phyloP scores from a whole-genome alignment of 192 early-diverging fungal genomes.

The Linnemannia zychae region DNA sequence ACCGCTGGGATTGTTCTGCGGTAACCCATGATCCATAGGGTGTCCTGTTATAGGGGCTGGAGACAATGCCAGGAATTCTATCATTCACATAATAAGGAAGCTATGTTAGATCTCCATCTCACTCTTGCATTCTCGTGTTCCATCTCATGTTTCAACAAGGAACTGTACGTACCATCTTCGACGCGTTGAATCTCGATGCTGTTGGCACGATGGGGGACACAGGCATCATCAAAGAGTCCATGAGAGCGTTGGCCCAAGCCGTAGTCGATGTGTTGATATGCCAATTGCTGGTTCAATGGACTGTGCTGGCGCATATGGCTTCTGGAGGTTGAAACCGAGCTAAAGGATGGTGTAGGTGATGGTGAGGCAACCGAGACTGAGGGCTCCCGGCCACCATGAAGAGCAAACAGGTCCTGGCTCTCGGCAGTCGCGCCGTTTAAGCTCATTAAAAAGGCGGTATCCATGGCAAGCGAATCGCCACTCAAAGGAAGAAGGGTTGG shows the following conservation, averaged over 20 bases:
- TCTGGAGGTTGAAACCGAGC: background rate
- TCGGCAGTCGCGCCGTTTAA: background rate
- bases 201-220: constrained; percentile 20
- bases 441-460: constrained; percentile 5
- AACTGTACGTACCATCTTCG: constrained; percentile 29
- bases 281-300: constrained; percentile 23
- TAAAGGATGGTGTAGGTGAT: constrained; percentile 21
- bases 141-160: background rate
- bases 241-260: background rate
- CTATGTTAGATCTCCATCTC: background rate
- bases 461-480: background rate
- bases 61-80: constrained; percentile 37
- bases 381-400: background rate
- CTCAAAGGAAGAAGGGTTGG: constrained; percentile 10
- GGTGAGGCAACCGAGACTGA: background rate
- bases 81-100: background rate
- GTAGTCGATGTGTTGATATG: background rate
- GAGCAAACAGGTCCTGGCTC: background rate
- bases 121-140: background rate
- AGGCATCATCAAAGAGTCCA: constrained; percentile 25
- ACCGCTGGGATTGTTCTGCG: background rate
- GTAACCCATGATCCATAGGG: constrained; percentile 11
- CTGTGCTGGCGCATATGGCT: constrained; percentile 21
- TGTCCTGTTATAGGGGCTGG: constrained; percentile 6
- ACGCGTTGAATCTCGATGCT: constrained; percentile 29